Evolutionary conservation across 2,329 filamentous ascomycete genomes (phyloP).

Genomic region (Tolypocladium endophyticum): DNA sequence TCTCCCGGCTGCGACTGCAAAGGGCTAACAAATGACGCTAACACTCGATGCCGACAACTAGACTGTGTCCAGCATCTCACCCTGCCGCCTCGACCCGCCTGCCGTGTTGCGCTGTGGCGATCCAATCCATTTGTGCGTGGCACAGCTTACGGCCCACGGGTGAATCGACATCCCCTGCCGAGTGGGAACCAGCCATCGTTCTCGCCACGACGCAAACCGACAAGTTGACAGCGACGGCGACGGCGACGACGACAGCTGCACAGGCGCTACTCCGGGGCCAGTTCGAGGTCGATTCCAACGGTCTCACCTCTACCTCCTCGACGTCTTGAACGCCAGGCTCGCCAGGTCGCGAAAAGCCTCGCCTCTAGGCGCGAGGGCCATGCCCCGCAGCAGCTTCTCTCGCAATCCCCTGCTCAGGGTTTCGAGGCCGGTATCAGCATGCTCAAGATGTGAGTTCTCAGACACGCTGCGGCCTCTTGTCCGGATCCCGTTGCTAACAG

Average conservation of each 20-base stretch:
- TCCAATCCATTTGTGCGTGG: neutral
- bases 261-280: neutral
- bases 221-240: neutral
- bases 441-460: constrained; percentile 53
- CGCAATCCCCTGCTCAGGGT: constrained; percentile 57
- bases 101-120: neutral
- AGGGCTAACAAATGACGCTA: neutral
- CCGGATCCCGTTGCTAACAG: neutral
- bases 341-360: neutral
- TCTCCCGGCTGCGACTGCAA: neutral
- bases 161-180: neutral
- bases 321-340: neutral
- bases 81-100: neutral
- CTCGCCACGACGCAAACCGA: neutral
- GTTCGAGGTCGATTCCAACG: neutral
- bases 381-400: constrained; percentile 37
- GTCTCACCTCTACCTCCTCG: neutral
- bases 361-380: constrained; percentile 12
- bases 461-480: neutral
- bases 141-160: neutral
- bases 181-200: neutral
- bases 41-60: neutral
- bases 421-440: constrained; percentile 70
- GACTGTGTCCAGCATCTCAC: neutral
- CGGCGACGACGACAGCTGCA: neutral